A percentile compares a stretch with the other conserved stretches of the same genome.
Evolutionary conservation across 2,329 filamentous ascomycete species (phyloP).

Genomic region (Aspergillus melleus): DNA sequence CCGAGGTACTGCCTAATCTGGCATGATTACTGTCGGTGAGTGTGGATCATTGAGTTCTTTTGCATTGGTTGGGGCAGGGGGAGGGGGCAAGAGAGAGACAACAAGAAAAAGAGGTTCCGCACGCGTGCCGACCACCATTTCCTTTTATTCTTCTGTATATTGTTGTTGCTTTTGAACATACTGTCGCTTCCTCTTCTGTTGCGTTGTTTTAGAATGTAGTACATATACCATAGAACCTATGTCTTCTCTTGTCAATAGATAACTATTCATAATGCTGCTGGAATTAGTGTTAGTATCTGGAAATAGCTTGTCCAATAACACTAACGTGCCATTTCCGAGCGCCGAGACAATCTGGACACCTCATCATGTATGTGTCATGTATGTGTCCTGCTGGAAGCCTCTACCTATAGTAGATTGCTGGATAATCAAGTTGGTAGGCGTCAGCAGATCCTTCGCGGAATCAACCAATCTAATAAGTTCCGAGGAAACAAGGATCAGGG

Average conservation of each 20-base stretch:
- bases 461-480: not conserved
- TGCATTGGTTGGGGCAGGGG: not conserved
- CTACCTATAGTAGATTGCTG: not conserved
- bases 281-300: not conserved
- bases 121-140: not conserved
- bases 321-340: not conserved
- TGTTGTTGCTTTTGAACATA: not conserved
- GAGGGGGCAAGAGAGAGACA: not conserved
- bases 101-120: not conserved
- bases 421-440: not conserved
- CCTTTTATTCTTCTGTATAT: not conserved
- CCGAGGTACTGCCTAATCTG: constrained; percentile 13
- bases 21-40: not conserved
- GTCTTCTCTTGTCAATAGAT: not conserved
- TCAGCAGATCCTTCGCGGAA: not conserved
- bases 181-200: too few relatives aligned
- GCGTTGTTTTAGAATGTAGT: too few relatives aligned
- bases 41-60: not conserved
- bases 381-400: not conserved
- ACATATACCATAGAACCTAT: too few relatives aligned
- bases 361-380: not conserved
- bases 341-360: not conserved
- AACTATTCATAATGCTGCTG: not conserved
- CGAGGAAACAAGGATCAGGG: not conserved
- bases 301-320: not conserved